Evolutionary conservation across 2,329 filamentous ascomycete species (phyloP).

Genomic region (Keithomyces neogunnii): DNA sequence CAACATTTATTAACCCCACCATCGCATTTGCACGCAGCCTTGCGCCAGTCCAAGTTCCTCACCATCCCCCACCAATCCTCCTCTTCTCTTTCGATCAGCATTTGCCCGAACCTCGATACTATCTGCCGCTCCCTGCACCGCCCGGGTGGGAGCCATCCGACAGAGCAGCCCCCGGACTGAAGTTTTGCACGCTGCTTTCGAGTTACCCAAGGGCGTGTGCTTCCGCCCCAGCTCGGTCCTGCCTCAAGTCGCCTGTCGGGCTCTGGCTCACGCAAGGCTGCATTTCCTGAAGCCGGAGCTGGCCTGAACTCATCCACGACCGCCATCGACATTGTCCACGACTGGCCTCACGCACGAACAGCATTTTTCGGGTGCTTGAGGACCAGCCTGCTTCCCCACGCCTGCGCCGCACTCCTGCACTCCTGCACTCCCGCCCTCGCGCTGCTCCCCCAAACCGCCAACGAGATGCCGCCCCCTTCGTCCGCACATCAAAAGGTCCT

Average conservation of each 20-base stretch:
- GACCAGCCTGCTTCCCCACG: not conserved
- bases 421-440: not conserved
- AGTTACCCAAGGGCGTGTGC: not conserved
- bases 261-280: not conserved
- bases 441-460: constrained; percentile 1
- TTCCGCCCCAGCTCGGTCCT: not conserved
- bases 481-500: constrained; percentile 31
- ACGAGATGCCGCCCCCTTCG: constrained; percentile 29
- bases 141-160: not conserved
- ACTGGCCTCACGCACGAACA: not conserved
- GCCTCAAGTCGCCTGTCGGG: not conserved
- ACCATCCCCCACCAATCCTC: not conserved
- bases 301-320: not conserved
- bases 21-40: constrained; percentile 10
- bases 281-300: not conserved
- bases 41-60: not conserved
- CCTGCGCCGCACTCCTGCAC: not conserved
- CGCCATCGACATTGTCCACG: not conserved
- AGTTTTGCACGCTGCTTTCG: not conserved
- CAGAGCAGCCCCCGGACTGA: not conserved
- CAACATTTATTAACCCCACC: constrained; percentile 9
- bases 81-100: not conserved
- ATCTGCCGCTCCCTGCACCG: not conserved
- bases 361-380: not conserved
- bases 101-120: constrained; percentile 1